These are phyloP conservation scores for Metschnikowia vanudenii DNA, from an alignment of 805 yeast species.

Conservation along the genomic window DNA sequence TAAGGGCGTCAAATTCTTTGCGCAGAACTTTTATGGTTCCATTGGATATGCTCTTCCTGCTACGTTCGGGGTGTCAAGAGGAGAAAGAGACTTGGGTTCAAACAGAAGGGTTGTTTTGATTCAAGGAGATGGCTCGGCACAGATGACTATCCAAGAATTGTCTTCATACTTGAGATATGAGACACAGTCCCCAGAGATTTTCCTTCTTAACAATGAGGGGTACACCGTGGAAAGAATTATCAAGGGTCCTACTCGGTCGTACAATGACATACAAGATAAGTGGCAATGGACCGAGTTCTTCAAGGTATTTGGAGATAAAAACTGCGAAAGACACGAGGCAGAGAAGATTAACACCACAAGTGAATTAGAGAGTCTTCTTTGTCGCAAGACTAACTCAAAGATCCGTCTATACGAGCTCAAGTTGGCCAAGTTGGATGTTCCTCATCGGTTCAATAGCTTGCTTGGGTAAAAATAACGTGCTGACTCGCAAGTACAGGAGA, in stretches of 20 bases:
- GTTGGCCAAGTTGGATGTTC: constrained; percentile 29
- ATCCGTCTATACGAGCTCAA: constrained; percentile 27
- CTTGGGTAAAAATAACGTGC: constrained; percentile 3
- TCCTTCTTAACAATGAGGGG: constrained; percentile 80
- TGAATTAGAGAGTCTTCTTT: constrained; percentile 23
- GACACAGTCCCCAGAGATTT: constrained; percentile 59
- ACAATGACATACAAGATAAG: constrained; percentile 76
- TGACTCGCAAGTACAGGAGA: background rate
- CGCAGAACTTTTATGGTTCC: constrained; percentile 78
- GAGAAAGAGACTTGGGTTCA: constrained; percentile 53
- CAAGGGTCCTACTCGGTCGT: constrained; percentile 70
- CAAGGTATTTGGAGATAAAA: constrained; percentile 57
- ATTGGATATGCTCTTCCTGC: constrained; percentile 91
- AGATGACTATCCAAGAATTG: constrained; percentile 88
- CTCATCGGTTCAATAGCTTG: constrained; percentile 23
- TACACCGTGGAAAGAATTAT: constrained; percentile 88
- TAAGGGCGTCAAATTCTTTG: constrained; percentile 45
- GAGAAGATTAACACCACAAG: constrained; percentile 19
- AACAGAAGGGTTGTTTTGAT: constrained; percentile 62
- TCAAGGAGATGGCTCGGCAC: constrained; percentile 94
- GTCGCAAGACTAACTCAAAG: constrained; percentile 18
- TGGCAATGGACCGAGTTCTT: constrained; percentile 82
- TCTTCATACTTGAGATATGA: constrained; percentile 60
- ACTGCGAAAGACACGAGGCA: constrained; percentile 23
- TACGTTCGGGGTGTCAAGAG: constrained; percentile 78